phyloP scores from a whole-genome alignment of 2,329 filamentous ascomycete species.

The Aspergillus floridensis region DNA sequence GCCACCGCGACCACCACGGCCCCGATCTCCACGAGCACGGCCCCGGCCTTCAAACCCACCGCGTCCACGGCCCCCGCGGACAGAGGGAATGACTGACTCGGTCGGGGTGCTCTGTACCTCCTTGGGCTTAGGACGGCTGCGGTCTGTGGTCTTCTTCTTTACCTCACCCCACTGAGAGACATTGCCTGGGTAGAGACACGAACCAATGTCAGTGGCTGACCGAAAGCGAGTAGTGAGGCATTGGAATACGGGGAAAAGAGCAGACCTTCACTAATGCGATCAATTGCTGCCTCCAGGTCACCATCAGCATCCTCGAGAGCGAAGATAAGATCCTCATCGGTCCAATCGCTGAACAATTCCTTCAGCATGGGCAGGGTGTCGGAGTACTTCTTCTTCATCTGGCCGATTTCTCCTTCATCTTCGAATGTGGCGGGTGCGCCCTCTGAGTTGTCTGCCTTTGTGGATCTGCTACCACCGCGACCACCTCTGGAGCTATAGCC shows the following conservation, averaged over 20 bases:
- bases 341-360: constrained; percentile 94
- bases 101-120: constrained; percentile 37
- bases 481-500: constrained; percentile 68
- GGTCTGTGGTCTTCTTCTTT: constrained; percentile 51
- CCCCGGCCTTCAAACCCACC: constrained; percentile 48
- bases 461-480: constrained; percentile 64
- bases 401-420: constrained; percentile 85
- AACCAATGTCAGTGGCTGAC: constrained; percentile 8
- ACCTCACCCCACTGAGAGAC: constrained; percentile 54
- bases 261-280: constrained; percentile 52
- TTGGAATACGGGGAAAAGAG: not conserved
- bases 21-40: constrained; percentile 48
- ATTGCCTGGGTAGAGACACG: constrained; percentile 37
- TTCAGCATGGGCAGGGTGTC: constrained; percentile 76
- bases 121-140: constrained; percentile 47
- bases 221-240: constrained; percentile 1
- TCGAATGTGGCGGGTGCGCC: constrained; percentile 56
- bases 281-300: constrained; percentile 49
- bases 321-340: constrained; percentile 89
- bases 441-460: constrained; percentile 73
- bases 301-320: constrained; percentile 73
- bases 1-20: constrained; percentile 48
- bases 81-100: constrained; percentile 34
- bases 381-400: constrained; percentile 87
- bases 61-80: constrained; percentile 46